Conservation (phyloP, 345 rosid species). For the Xanthoceras sorbifolium region DNA sequence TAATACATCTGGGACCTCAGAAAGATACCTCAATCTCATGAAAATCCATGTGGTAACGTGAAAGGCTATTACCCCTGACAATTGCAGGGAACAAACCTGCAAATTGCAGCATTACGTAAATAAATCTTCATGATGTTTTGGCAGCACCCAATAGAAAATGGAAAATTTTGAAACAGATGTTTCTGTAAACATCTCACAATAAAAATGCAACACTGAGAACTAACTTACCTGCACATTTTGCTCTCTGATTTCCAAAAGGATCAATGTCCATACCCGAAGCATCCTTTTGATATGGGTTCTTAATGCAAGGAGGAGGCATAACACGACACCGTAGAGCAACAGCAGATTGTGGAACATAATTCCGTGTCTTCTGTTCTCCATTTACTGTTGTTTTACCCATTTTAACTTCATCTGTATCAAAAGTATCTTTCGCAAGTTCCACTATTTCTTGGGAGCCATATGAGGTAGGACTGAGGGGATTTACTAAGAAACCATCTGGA, state of each 20-base stretch:
- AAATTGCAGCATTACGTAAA: slow-evolving; percentile 20
- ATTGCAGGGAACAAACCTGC: slow-evolving; percentile 67
- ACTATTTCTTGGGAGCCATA: slow-evolving; percentile 41
- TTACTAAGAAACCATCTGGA: slow-evolving; percentile 41
- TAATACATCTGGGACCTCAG: not conserved
- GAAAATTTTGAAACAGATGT: not conserved
- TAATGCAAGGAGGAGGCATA: slow-evolving; percentile 94
- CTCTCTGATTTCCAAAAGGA: slow-evolving; percentile 78
- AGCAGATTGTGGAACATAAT: slow-evolving; percentile 82
- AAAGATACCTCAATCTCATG: slow-evolving; percentile 86
- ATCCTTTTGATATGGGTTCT: slow-evolving; percentile 75
- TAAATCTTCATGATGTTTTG: slow-evolving; percentile 5
- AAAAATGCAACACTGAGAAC: not conserved
- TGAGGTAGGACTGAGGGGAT: slow-evolving; percentile 49
- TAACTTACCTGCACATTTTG: slow-evolving; percentile 76
- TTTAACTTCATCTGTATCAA: slow-evolving; percentile 42
- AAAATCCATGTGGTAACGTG: slow-evolving; percentile 89
- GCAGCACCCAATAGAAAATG: not conserved
- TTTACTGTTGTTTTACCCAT: slow-evolving; percentile 34
- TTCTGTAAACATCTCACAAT: slow-evolving; percentile 1
- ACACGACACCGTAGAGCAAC: slow-evolving; percentile 82
- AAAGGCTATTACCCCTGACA: slow-evolving; percentile 78
- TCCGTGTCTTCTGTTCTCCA: slow-evolving; percentile 42
- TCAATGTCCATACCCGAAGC: slow-evolving; percentile 55
- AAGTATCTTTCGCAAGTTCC: slow-evolving; percentile 49